These are phyloP conservation scores for Aphanomyces astaci DNA, from an alignment of 352 stramenopile genomes.

Conservation along the genomic window DNA sequence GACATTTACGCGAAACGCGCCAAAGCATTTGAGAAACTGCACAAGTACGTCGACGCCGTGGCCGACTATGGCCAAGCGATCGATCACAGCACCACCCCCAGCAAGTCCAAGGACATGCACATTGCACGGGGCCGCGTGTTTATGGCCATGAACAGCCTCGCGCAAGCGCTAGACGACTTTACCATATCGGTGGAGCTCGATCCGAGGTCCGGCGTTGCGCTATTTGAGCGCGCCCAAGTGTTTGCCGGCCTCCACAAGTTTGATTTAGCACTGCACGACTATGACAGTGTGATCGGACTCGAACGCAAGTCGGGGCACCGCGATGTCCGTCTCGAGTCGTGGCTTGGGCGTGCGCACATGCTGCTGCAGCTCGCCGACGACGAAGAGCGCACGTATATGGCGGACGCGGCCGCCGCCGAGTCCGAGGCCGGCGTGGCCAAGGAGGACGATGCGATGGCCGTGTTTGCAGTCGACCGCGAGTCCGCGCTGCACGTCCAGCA, in stretches of 20 bases:
- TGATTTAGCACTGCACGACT: conserved; percentile 40
- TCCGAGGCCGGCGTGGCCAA: conserved; percentile 13
- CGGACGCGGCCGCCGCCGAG: conserved; percentile 30
- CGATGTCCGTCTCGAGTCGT: conserved; percentile 37
- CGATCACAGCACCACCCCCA: conserved; percentile 28
- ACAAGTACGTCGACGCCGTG: conserved; percentile 44
- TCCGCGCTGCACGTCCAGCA: conserved; percentile 16
- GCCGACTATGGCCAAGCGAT: conserved; percentile 63
- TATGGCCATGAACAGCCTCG: conserved; percentile 46
- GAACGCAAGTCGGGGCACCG: conserved; percentile 26
- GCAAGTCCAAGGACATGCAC: conserved; percentile 39
- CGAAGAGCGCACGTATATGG: conserved; percentile 36
- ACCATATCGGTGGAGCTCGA: conserved; percentile 55
- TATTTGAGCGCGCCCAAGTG: conserved; percentile 50
- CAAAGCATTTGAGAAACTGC: conserved; percentile 46
- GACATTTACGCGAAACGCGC: conserved; percentile 62
- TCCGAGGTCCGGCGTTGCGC: conserved; percentile 50
- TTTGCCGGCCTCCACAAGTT: conserved; percentile 46
- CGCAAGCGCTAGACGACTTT: conserved; percentile 49
- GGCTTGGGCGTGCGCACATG: conserved; percentile 51
- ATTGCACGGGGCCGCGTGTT: conserved; percentile 49
- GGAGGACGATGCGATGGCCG: neutral
- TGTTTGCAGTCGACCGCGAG: neutral
- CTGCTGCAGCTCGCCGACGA: conserved; percentile 44
- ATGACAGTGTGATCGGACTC: conserved; percentile 55